These are phyloP conservation scores for Rhizopogon rudus DNA, from an alignment of 768 basidiomycete species.

Conservation along the genomic window DNA sequence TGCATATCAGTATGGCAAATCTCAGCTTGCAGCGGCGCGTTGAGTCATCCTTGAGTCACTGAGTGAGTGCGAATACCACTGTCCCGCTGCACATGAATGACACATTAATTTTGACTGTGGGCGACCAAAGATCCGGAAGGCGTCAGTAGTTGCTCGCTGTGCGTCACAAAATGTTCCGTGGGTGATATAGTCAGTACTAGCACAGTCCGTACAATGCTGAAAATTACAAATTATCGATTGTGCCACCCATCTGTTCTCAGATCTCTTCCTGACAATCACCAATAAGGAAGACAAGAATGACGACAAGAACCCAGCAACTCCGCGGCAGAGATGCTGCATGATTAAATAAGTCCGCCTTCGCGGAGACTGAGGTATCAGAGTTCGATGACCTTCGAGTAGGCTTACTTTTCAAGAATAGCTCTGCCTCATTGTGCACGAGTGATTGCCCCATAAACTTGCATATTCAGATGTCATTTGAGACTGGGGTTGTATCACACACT, in stretches of 20 bases:
- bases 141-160: not conserved
- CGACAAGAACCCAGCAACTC: conserved; percentile 16
- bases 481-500: not conserved
- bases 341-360: conserved; percentile 23
- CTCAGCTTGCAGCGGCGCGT: not conserved
- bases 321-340: conserved; percentile 21
- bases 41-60: not conserved
- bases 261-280: not conserved
- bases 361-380: conserved; percentile 18
- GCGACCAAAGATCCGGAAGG: no score
- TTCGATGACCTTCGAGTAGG: not conserved
- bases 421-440: not conserved
- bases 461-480: not conserved
- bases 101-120: not conserved
- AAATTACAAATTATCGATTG: not conserved
- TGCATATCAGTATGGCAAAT: not conserved
- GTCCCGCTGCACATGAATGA: not conserved
- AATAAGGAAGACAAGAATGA: not conserved
- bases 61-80: not conserved
- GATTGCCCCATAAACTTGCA: not conserved
- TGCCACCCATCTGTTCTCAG: not conserved
- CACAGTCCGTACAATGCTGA: not conserved
- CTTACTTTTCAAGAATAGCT: not conserved
- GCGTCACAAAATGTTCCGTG: not conserved
- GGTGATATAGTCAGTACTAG: not conserved